These are phyloP conservation scores for Kuraishia borneana DNA, from an alignment of 805 yeast species.

Conservation along the genomic window DNA sequence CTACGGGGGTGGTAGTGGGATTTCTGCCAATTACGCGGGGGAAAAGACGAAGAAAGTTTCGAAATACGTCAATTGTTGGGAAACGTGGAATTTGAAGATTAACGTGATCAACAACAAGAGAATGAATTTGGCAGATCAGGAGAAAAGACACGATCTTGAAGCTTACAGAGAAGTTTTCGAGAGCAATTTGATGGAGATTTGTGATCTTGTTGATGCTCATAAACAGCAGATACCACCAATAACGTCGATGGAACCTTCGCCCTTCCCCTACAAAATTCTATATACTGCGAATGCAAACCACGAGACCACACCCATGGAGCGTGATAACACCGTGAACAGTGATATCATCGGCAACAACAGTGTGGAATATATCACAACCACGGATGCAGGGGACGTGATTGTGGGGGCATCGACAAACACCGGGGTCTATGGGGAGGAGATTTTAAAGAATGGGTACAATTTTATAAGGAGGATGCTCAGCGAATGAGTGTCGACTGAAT, in stretches of 20 bases:
- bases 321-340: conserved; percentile 7
- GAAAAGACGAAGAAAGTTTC: conserved; percentile 10
- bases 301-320: conserved; percentile 14
- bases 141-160: conserved; percentile 2
- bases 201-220: conserved; percentile 40
- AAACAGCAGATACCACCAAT: conserved; percentile 69
- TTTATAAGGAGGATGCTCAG: conserved; percentile 31
- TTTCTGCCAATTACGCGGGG: neutral
- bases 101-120: conserved; percentile 22
- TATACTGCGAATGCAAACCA: conserved; percentile 13
- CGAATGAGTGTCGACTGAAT: conserved; percentile 4
- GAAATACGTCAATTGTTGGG: conserved; percentile 49
- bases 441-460: conserved; percentile 20
- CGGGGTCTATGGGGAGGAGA: conserved; percentile 12
- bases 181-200: conserved; percentile 29
- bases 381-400: conserved; percentile 14
- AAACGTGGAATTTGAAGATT: conserved; percentile 52
- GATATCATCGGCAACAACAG: conserved; percentile 7
- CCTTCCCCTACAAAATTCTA: conserved; percentile 44
- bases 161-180: conserved; percentile 26
- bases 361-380: conserved; percentile 15
- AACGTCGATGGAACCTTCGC: conserved; percentile 50
- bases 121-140: conserved; percentile 4
- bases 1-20: neutral
- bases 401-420: conserved; percentile 5